A percentile compares a stretch with the other conserved stretches of the same genome.
These are phyloP conservation scores for Rhododendron simsii DNA, from an alignment of 148 eudicot species.

Conservation along the genomic window DNA sequence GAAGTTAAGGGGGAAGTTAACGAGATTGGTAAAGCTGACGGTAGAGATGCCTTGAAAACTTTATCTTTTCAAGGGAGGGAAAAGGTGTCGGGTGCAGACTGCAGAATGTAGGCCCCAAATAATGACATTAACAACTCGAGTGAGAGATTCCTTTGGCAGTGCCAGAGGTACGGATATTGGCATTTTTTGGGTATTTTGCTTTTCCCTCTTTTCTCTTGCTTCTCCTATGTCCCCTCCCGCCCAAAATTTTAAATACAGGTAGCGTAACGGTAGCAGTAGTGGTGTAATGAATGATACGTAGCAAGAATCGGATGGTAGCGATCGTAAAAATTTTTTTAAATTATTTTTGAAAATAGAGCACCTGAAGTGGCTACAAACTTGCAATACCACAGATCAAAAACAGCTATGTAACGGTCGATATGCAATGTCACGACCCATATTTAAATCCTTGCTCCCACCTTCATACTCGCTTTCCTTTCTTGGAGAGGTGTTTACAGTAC, in stretches of 20 bases:
- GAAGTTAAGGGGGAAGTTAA: neutral
- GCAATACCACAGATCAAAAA: too few relatives aligned
- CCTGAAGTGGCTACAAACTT: too few relatives aligned
- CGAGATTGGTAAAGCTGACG: neutral
- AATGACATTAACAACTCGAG: neutral
- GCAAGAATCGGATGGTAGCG: too few relatives aligned
- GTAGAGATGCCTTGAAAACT: neutral
- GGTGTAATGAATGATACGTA: too few relatives aligned
- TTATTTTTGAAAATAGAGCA: too few relatives aligned
- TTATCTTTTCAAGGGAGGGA: neutral
- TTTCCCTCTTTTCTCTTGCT: too few relatives aligned
- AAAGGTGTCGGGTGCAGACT: neutral
- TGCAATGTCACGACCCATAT: too few relatives aligned
- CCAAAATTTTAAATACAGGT: too few relatives aligned
- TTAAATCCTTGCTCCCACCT: neutral
- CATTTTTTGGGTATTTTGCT: constrained; percentile 8
- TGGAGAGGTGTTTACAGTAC: neutral
- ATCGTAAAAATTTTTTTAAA: rapidly evolving
- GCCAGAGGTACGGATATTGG: neutral
- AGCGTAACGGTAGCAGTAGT: too few relatives aligned
- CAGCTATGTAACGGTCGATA: too few relatives aligned
- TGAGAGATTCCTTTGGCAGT: neutral
- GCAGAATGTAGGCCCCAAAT: neutral
- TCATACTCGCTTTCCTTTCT: constrained; percentile 3
- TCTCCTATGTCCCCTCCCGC: too few relatives aligned